These are phyloP conservation scores for Taxillus chinensis DNA, from an alignment of 164 flowering plant genomes.

Conservation along the genomic window DNA sequence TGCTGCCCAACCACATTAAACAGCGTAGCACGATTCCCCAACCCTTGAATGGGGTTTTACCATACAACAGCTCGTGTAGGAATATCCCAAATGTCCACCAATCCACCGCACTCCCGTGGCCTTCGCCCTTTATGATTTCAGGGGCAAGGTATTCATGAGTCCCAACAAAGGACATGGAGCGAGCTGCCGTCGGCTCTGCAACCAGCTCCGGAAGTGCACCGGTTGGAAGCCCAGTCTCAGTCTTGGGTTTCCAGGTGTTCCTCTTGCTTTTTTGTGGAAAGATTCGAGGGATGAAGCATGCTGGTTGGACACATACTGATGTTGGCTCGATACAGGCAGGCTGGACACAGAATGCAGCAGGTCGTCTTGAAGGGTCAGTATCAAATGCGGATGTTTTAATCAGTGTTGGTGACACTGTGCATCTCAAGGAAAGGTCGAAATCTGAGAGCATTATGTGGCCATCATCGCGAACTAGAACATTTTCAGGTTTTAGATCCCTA, in stretches of 20 bases:
- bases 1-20: conserved; percentile 80
- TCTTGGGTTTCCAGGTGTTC: conserved; percentile 33
- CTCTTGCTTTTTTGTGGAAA: conserved; percentile 68
- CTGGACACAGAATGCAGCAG: conserved; percentile 63
- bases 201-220: conserved; percentile 60
- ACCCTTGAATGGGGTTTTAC: conserved; percentile 78
- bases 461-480: conserved; percentile 87
- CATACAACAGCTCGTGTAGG: conserved; percentile 64
- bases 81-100: conserved; percentile 91
- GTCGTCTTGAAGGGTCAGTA: conserved; percentile 48
- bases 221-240: conserved; percentile 28
- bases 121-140: conserved; percentile 73
- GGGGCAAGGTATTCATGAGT: conserved; percentile 74
- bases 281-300: conserved; percentile 75
- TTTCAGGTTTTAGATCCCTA: conserved; percentile 89
- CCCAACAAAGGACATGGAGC: conserved; percentile 85
- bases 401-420: conserved; percentile 78
- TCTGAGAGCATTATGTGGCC: conserved; percentile 96
- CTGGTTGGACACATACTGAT: conserved; percentile 76
- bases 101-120: conserved; percentile 84
- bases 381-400: conserved; percentile 38
- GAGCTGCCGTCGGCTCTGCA: conserved; percentile 74
- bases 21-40: conserved; percentile 72
- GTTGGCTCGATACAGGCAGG: conserved; percentile 90
- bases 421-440: conserved; percentile 80